These are phyloP conservation scores for Fusarium oxysporum DNA, from an alignment of 2,329 filamentous ascomycete species.

Conservation along the genomic window DNA sequence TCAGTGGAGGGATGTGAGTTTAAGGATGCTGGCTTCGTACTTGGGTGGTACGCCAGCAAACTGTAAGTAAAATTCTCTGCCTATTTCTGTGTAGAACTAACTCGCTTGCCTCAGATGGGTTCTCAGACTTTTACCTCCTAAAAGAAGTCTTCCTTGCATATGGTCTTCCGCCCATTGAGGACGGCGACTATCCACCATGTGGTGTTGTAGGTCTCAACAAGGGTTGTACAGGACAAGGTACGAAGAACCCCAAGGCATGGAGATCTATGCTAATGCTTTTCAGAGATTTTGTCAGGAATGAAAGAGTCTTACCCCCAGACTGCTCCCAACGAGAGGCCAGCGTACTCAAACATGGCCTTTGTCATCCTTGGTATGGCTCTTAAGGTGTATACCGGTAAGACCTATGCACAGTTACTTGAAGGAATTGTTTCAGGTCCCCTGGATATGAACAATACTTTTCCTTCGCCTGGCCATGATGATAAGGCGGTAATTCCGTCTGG, in stretches of 20 bases:
- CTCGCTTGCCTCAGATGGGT: slow-evolving; percentile 38
- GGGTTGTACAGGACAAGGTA: slow-evolving; percentile 50
- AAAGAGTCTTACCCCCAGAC: slow-evolving; percentile 46
- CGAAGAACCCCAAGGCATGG: not conserved
- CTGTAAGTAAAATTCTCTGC: slow-evolving; percentile 37
- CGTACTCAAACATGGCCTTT: slow-evolving; percentile 57
- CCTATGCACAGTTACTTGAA: slow-evolving; percentile 44
- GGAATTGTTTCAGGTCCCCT: slow-evolving; percentile 36
- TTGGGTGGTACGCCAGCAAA: slow-evolving; percentile 52
- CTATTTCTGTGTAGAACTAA: too few relatives aligned
- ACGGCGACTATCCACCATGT: slow-evolving; percentile 52
- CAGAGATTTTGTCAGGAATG: slow-evolving; percentile 51
- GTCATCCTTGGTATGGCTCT: slow-evolving; percentile 52
- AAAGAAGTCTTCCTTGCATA: slow-evolving; percentile 49
- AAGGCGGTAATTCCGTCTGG: slow-evolving; percentile 51
- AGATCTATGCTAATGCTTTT: not conserved
- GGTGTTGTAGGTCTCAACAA: slow-evolving; percentile 52
- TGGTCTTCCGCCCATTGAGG: slow-evolving; percentile 52
- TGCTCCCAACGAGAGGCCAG: slow-evolving; percentile 48
- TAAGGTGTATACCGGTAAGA: slow-evolving; percentile 46
- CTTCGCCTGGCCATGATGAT: slow-evolving; percentile 47
- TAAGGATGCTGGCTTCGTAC: slow-evolving; percentile 54
- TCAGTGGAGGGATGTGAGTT: slow-evolving; percentile 52
- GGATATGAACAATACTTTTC: slow-evolving; percentile 28
- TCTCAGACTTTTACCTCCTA: slow-evolving; percentile 52